phyloP scores from a whole-genome alignment of 768 basidiomycete species.

The Termitomyces sp. region DNA sequence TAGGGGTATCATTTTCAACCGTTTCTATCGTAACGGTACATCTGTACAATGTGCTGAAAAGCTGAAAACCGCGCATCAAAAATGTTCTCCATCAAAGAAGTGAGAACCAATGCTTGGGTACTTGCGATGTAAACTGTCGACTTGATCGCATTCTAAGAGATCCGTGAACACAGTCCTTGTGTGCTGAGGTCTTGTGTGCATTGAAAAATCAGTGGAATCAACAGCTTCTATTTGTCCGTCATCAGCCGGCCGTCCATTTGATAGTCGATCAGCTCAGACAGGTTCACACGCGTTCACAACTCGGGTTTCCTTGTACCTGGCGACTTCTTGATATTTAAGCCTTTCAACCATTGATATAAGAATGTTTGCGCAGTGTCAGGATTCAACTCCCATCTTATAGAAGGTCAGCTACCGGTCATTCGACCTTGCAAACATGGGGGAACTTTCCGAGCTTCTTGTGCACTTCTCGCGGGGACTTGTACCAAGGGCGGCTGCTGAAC shows the following conservation, averaged over 20 bases:
- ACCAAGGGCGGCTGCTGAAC: conserved; percentile 43
- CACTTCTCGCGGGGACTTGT: conserved; percentile 27
- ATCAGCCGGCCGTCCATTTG: not conserved
- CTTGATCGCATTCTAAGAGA: not conserved
- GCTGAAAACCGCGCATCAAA: not conserved
- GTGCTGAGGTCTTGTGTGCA: not conserved
- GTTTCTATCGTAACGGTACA: too few relatives aligned
- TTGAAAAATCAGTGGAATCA: not conserved
- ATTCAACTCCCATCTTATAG: not conserved
- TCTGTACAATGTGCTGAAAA: not conserved
- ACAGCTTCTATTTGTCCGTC: not conserved
- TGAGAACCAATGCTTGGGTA: not conserved
- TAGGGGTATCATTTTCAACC: not conserved
- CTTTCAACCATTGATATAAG: not conserved
- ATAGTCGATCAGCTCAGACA: too few relatives aligned
- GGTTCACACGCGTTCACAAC: not conserved
- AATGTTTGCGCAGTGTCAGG: not conserved
- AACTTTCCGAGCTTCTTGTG: conserved; percentile 33
- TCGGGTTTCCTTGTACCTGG: not conserved
- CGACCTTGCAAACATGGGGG: conserved; percentile 38
- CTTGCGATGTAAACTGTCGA: not conserved
- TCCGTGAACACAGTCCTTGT: not conserved
- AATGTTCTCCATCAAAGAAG: not conserved
- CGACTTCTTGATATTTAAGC: not conserved
- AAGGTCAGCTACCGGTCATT: not conserved